phyloP scores from a whole-genome alignment of 331 rosid species.

The Erythrophleum ivorense region DNA sequence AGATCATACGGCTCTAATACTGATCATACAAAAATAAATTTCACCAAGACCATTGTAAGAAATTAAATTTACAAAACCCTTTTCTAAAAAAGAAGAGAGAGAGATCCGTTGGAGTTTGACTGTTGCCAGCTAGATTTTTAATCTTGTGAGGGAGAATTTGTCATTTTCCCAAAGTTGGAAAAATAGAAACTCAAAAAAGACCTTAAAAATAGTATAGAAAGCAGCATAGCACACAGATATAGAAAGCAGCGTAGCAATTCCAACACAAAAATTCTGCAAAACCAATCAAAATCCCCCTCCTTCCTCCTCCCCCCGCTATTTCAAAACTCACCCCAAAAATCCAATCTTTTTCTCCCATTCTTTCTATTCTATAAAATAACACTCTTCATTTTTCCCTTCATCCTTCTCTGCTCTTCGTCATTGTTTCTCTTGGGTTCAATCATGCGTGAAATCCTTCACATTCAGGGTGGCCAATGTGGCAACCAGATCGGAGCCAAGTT shows the following conservation, averaged over 20 bases:
- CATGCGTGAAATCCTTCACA: slow-evolving; percentile 64
- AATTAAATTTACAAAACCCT: neutral
- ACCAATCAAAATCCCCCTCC: slow-evolving; percentile 3
- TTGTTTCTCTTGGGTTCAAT: neutral
- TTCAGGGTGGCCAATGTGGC: slow-evolving; percentile 30
- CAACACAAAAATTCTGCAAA: neutral
- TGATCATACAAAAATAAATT: too few relatives aligned
- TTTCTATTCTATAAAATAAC: neutral
- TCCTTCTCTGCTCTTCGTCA: neutral
- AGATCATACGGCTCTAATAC: too few relatives aligned
- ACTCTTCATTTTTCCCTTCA: neutral
- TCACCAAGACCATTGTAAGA: too few relatives aligned
- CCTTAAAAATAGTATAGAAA: neutral
- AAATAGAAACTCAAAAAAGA: neutral
- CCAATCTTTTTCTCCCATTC: neutral
- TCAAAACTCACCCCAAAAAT: neutral
- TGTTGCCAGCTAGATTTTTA: neutral
- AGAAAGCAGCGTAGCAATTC: neutral
- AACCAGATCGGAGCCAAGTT: slow-evolving; percentile 29
- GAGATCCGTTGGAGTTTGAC: neutral
- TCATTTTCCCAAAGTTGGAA: neutral
- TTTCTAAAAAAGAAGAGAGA: neutral
- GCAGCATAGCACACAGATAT: neutral
- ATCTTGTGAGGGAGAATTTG: neutral
- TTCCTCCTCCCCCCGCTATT: neutral